Base-by-base conservation (phyloP, 2,329 filamentous ascomycete genomes). In the Lachnum nothofagi region DNA sequence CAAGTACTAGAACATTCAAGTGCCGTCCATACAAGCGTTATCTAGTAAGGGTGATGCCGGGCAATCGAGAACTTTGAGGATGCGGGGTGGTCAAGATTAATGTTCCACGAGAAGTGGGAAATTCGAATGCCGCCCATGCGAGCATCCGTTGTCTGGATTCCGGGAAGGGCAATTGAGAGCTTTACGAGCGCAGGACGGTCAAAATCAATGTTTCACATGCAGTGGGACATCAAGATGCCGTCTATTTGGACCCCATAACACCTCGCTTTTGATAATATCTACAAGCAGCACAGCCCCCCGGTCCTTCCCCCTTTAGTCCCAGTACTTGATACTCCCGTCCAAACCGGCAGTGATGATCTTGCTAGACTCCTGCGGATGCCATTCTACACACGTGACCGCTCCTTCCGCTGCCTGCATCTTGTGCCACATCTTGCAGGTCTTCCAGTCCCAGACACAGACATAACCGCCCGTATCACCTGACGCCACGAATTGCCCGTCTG, bases 401-500 rank as follows among this genome's bases (percentile, higher is more conserved):
- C 85, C 80, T 46, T 89, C 90, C 51, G 88, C 83, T 20, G 89
- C 91, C 70, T 86, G 81, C 57, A 98, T 82, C 77, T 97, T 97
- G 71, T 95, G 89, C 70, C 89, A 95, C 90, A 98, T 91, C 72
- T 96, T 97, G 68, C 91, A 95, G 33, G 90, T 96, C 79, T 98
- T 98, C 88, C 91, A 98, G 70, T 97, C 93, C 89, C 91, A 98
- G 72, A 97, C 96, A 70, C 88, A 95, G 41, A 95, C 82, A 63
- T 81, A 96, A 29, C 94, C 93, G 14, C 81, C 89, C 44, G 82
- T 88, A 68, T 98, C 93, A 53, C 93, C 93, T 16, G 81, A 87
- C 17, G 83, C 85, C 46, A 98, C 75, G 67, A 96, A 95, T 65
- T 95, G 89, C 0, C 93, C 93, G 66, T 97, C 93, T 1, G 91